A percentile compares a stretch with the other conserved stretches of the same genome.
Conservation (phyloP, 148 eudicot genomes). For the Simmondsia chinensis region DNA sequence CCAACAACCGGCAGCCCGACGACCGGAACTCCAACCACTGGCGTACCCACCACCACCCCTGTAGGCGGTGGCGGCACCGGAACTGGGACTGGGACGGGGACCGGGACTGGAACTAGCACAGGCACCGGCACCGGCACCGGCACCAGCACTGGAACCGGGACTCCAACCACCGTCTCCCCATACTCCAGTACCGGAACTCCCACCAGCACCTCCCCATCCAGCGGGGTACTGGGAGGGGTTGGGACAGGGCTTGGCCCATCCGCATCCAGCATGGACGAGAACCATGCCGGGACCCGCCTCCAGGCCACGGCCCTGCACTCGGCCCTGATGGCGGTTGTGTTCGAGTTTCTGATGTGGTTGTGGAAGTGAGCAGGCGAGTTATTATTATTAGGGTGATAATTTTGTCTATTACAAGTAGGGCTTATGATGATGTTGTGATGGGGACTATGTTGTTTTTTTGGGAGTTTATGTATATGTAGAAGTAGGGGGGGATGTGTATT, state of each 20-base stretch:
- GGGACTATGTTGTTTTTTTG: too few species aligned
- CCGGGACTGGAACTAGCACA: constrained; percentile 10
- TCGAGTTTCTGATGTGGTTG: constrained; percentile 11
- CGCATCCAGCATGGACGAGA: constrained; percentile 30
- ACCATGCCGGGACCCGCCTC: constrained; percentile 13
- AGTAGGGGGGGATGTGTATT: too few species aligned
- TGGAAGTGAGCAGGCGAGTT: too few species aligned
- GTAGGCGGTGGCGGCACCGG: background rate
- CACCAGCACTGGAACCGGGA: constrained; percentile 5
- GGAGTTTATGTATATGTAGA: too few species aligned
- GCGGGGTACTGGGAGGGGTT: constrained; percentile 27
- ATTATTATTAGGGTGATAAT: too few species aligned
- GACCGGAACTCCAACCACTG: too few species aligned
- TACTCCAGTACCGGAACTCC: constrained; percentile 11
- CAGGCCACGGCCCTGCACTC: constrained; percentile 6
- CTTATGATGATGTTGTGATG: too few species aligned
- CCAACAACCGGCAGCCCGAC: constrained; percentile 14
- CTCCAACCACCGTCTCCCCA: constrained; percentile 17
- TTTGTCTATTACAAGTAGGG: too few species aligned
- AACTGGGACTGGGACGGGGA: constrained; percentile 7
- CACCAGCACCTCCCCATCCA: constrained; percentile 18
- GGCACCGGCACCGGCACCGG: constrained; percentile 11
- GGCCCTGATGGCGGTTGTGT: background rate
- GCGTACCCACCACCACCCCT: constrained; percentile 2
- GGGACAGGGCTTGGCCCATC: constrained; percentile 38